phyloP scores from a whole-genome alignment of 345 rosid species.

The Linum tenue region DNA sequence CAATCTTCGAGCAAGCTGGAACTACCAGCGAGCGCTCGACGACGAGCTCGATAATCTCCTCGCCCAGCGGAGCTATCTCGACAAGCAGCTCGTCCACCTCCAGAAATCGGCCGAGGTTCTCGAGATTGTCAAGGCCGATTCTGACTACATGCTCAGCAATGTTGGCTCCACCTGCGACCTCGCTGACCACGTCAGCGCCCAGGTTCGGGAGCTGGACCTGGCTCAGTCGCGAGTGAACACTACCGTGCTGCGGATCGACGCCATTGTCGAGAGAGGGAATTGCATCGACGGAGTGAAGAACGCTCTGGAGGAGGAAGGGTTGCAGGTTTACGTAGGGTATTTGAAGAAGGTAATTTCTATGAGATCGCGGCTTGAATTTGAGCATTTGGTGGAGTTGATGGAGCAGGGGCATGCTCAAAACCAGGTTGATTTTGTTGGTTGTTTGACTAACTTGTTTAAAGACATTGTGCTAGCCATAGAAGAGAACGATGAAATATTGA shows the following conservation, averaged over 20 bases:
- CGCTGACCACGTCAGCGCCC: too few species aligned
- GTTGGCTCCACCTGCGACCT: too few species aligned
- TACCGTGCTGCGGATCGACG: too few species aligned
- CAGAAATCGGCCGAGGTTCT: conserved; percentile 64
- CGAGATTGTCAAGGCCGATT: conserved; percentile 59
- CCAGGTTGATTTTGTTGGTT: too few species aligned
- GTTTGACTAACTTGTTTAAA: too few species aligned
- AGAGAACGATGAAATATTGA: too few species aligned
- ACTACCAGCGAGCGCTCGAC: conserved; percentile 87
- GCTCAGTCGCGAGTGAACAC: too few species aligned
- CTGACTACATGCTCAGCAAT: conserved; percentile 71
- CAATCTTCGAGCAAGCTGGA: too few species aligned
- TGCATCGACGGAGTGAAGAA: conserved; percentile 79
- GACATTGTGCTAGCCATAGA: too few species aligned
- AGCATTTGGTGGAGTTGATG: conserved; percentile 63
- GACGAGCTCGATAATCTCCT: too few species aligned
- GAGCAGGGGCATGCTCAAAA: conserved; percentile 41
- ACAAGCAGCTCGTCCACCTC: conserved; percentile 60
- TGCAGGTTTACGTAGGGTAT: conserved; percentile 79
- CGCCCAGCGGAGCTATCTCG: conserved; percentile 67
- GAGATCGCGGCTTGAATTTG: conserved; percentile 75
- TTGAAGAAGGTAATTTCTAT: conserved; percentile 75
- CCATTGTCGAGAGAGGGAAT: too few species aligned
- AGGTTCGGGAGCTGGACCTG: conserved; percentile 94
- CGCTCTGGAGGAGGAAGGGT: conserved; percentile 76